These are phyloP conservation scores for Penicillium sp. DNA, from an alignment of 2,329 filamentous ascomycete genomes.

Conservation along the genomic window DNA sequence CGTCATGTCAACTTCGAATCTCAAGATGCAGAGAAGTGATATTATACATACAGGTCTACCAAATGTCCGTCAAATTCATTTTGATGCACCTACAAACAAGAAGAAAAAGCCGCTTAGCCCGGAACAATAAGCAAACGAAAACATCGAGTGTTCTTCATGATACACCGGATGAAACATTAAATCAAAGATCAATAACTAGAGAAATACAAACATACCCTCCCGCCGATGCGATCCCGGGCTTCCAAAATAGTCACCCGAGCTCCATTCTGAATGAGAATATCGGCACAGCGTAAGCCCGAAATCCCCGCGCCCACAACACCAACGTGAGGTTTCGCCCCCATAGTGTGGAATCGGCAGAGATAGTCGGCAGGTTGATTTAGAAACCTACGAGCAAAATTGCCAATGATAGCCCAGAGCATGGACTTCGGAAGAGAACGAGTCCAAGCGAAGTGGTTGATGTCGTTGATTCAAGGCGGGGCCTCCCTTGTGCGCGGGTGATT, in stretches of 20 bases:
- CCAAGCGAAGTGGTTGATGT: conserved; percentile 3
- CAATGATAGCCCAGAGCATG: conserved; percentile 6
- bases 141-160: no score
- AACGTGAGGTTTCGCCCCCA: conserved; percentile 53
- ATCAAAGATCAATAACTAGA: neutral
- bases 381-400: neutral
- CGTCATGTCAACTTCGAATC: conserved; percentile 5
- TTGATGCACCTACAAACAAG: conserved; percentile 54
- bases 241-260: conserved; percentile 64
- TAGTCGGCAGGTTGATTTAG: neutral
- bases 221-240: conserved; percentile 62
- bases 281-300: conserved; percentile 63
- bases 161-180: no score
- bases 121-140: neutral
- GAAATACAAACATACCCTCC: conserved; percentile 50
- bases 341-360: conserved; percentile 15
- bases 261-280: conserved; percentile 60
- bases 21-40: neutral
- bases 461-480: conserved; percentile 14
- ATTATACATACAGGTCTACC: conserved; percentile 59
- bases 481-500: conserved; percentile 20
- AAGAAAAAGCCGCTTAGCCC: neutral
- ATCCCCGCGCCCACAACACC: conserved; percentile 65
- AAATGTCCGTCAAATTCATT: conserved; percentile 51
- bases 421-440: neutral